These are phyloP conservation scores for Colletotrichum horii DNA, from an alignment of 2,329 filamentous ascomycete species.

Conservation along the genomic window DNA sequence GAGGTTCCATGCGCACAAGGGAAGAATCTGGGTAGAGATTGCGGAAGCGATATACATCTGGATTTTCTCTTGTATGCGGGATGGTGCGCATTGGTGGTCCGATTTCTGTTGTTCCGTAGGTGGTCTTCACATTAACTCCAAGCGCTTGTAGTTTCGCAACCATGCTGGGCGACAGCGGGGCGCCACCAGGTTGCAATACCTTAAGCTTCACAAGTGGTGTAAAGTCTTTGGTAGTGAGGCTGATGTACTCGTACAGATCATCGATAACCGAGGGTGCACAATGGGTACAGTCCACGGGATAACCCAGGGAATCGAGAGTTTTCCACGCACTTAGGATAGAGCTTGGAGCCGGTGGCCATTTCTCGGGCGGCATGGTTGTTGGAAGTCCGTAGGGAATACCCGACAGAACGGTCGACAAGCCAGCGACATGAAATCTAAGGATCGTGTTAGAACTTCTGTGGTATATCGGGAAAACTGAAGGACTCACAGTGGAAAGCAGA, in stretches of 20 bases:
- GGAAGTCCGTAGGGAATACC: slow-evolving; percentile 5
- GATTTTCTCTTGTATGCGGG: slow-evolving; percentile 10
- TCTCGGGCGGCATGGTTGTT: not conserved
- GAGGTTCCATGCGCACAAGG: not conserved
- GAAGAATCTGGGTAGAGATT: slow-evolving; percentile 8
- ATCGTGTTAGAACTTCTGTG: rapidly evolving
- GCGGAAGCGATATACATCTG: slow-evolving; percentile 9
- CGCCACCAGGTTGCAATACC: slow-evolving; percentile 4
- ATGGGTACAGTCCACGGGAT: slow-evolving; percentile 1
- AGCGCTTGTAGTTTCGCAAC: not conserved
- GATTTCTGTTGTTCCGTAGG: slow-evolving; percentile 7
- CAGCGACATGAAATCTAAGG: slow-evolving; percentile 4
- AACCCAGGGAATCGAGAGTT: not conserved
- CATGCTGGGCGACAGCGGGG: not conserved
- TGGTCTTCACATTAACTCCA: slow-evolving; percentile 13
- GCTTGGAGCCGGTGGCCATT: slow-evolving; percentile 15
- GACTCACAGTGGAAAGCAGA: slow-evolving; percentile 5
- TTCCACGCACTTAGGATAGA: slow-evolving; percentile 7
- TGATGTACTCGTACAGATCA: slow-evolving; percentile 8
- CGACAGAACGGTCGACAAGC: not conserved
- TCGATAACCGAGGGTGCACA: slow-evolving; percentile 12
- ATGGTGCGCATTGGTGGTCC: slow-evolving; percentile 1
- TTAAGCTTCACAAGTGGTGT: not conserved
- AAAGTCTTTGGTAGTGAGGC: slow-evolving; percentile 1
- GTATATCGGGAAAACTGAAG: rapidly evolving